phyloP scores from a whole-genome alignment of 78 protist species.

The Speleostelium caveatum region DNA sequence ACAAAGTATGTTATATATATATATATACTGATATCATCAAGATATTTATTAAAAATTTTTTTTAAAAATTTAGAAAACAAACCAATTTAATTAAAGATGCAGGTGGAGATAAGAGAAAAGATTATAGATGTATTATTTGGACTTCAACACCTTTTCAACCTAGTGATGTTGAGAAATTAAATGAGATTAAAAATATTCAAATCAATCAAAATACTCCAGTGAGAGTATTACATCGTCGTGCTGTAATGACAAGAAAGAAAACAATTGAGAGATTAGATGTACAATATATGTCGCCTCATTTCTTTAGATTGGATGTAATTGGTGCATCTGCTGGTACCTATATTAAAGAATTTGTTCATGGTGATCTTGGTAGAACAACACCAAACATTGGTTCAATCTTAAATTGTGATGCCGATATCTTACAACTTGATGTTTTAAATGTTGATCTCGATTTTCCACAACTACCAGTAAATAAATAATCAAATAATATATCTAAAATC shows the following conservation, averaged over 20 bases:
- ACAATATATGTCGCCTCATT: conserved; percentile 79
- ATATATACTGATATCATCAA: not conserved
- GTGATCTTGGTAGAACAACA: conserved; percentile 93
- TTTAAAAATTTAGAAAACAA: conserved; percentile 37
- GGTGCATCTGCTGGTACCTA: conserved; percentile 92
- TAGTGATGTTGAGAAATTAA: conserved; percentile 1
- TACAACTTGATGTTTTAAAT: conserved; percentile 76
- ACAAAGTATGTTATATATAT: conserved; percentile 39
- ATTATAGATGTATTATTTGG: conserved; percentile 86
- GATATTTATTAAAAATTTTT: not conserved
- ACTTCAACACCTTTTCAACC: conserved; percentile 6
- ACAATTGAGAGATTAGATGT: conserved; percentile 34
- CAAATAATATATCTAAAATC: no score
- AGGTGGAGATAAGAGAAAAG: conserved; percentile 77
- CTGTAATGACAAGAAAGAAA: conserved; percentile 44
- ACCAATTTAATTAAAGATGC: conserved; percentile 67
- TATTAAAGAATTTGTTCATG: conserved; percentile 92
- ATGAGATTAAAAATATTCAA: conserved; percentile 1
- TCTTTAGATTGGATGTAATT: conserved; percentile 65
- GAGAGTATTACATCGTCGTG: conserved; percentile 90
- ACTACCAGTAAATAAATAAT: not conserved
- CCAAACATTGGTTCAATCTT: conserved; percentile 86
- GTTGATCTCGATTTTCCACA: conserved; percentile 79
- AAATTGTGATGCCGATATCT: conserved; percentile 75
- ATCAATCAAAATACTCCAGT: conserved; percentile 89